These are phyloP conservation scores for Candida sp. DNA, from an alignment of 1,139 yeast species.

Conservation along the genomic window DNA sequence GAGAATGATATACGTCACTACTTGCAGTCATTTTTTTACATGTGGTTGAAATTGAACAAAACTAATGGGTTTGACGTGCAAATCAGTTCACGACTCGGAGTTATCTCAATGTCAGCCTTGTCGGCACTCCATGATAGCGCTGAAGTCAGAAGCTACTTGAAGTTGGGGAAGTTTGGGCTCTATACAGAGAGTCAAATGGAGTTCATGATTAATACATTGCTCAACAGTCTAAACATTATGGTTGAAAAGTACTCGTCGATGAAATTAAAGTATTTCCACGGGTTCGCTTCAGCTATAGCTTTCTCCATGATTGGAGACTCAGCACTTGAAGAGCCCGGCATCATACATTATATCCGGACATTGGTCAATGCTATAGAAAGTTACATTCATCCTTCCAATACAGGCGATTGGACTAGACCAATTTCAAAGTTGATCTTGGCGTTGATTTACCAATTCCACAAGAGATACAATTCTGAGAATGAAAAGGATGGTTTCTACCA, in stretches of 20 bases:
- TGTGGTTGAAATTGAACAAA: constrained; percentile 71
- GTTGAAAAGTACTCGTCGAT: constrained; percentile 41
- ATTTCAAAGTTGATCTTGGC: constrained; percentile 68
- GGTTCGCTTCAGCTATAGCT: constrained; percentile 65
- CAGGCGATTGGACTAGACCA: constrained; percentile 82
- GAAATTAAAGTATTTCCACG: constrained; percentile 53
- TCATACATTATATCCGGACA: constrained; percentile 57
- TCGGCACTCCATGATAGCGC: constrained; percentile 30
- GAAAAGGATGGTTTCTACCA: constrained; percentile 43
- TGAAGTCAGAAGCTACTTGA: constrained; percentile 15
- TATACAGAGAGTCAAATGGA: constrained; percentile 65
- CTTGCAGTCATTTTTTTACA: constrained; percentile 68
- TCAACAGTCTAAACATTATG: constrained; percentile 56
- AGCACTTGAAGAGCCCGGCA: constrained; percentile 43
- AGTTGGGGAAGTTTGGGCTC: constrained; percentile 54
- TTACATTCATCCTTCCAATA: constrained; percentile 90
- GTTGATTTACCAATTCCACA: constrained; percentile 60
- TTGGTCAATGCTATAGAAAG: constrained; percentile 78
- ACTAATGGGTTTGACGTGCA: constrained; percentile 68
- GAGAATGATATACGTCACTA: constrained; percentile 54
- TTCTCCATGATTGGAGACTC: constrained; percentile 64
- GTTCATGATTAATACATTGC: constrained; percentile 57
- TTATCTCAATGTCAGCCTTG: constrained; percentile 57
- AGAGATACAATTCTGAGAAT: constrained; percentile 55
- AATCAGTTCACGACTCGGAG: constrained; percentile 68